A percentile compares a stretch with the other conserved stretches of the same genome.
Conservation (phyloP, 768 basidiomycete genomes). For the Hypholoma sublateritium region DNA sequence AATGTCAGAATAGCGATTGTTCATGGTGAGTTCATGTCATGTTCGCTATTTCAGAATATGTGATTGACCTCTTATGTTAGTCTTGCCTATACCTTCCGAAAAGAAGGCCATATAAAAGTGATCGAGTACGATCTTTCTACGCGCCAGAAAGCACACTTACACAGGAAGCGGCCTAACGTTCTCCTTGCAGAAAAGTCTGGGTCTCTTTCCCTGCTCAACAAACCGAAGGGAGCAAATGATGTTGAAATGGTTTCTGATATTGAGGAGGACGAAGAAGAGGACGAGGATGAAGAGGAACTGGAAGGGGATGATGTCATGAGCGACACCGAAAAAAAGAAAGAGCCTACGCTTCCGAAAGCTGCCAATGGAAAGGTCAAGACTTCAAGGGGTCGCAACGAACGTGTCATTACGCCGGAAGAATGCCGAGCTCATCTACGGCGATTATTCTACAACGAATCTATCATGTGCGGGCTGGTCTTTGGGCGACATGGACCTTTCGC, state of each 20-base stretch:
- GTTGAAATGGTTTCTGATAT: conserved; percentile 51
- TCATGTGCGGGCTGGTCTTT: conserved; percentile 86
- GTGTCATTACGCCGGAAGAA: conserved; percentile 88
- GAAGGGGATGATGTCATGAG: conserved; percentile 35
- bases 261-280: conserved; percentile 48
- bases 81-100: conserved; percentile 83
- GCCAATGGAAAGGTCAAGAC: conserved; percentile 80
- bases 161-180: conserved; percentile 75
- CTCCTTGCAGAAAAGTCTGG: conserved; percentile 51
- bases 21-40: conserved; percentile 58
- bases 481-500: conserved; percentile 90
- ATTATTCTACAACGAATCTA: conserved; percentile 79
- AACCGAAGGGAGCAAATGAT: conserved; percentile 30
- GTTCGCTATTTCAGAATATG: conserved; percentile 5
- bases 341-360: conserved; percentile 55
- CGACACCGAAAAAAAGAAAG: conserved; percentile 17
- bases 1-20: conserved; percentile 78
- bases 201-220: conserved; percentile 26
- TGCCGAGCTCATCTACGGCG: conserved; percentile 91
- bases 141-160: conserved; percentile 70
- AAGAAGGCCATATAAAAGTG: conserved; percentile 91
- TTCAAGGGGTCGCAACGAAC: conserved; percentile 80
- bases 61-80: conserved; percentile 35
- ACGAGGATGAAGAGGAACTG: conserved; percentile 51
- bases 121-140: conserved; percentile 87